Conservation (phyloP, 495 filamentous ascomycete genomes). For the Penicillium verhagenii region DNA sequence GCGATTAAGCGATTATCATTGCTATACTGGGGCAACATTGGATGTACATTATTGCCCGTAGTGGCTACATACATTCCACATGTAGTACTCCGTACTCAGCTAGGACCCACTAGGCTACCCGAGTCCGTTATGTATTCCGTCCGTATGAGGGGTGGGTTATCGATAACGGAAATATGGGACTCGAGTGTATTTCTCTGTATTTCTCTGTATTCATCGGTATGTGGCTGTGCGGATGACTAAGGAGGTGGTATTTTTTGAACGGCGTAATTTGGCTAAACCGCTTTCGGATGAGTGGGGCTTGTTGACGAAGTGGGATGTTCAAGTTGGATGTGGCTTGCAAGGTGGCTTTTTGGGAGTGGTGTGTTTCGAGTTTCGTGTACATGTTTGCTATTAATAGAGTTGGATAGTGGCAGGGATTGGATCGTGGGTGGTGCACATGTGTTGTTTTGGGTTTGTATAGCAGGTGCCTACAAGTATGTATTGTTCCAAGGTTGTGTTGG, state of each 20-base stretch:
- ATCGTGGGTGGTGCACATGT: neutral
- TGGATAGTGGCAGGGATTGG: neutral
- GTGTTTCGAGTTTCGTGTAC: neutral
- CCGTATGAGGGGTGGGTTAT: neutral
- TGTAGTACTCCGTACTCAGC: neutral
- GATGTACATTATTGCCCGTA: neutral
- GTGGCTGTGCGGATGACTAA: conserved; percentile 5
- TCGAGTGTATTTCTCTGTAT: neutral
- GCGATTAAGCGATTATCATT: conserved; percentile 1
- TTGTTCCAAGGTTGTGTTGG: neutral
- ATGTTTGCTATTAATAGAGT: neutral
- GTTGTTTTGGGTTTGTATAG: neutral
- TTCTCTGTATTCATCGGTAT: neutral
- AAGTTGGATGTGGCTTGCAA: too few species aligned
- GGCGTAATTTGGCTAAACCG: neutral
- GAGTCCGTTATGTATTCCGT: neutral
- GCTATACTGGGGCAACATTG: neutral
- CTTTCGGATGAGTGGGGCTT: neutral
- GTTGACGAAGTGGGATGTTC: neutral
- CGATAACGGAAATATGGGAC: conserved; percentile 6
- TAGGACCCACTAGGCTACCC: neutral
- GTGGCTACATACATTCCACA: neutral
- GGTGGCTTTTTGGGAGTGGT: neutral
- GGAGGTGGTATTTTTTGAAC: neutral
- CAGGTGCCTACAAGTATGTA: neutral